Evolutionary conservation across 2,329 filamentous ascomycete species (phyloP).

Genomic region (Arthrobotrys conoides): DNA sequence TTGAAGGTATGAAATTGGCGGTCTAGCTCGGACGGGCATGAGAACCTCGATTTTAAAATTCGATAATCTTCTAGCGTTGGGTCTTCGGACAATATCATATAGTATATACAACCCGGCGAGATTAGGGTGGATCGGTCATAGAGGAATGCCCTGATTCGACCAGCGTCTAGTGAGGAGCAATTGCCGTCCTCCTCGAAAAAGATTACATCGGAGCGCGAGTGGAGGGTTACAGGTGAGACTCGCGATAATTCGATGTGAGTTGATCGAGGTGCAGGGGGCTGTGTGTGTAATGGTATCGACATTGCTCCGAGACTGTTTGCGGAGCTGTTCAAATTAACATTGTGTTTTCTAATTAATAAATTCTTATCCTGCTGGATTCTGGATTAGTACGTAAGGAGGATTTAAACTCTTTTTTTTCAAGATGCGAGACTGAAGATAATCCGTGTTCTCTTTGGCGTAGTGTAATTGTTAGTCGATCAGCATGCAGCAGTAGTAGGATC

Average conservation of each 20-base stretch:
- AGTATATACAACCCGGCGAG: background rate
- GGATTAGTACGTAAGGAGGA: too few relatives aligned
- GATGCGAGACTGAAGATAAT: too few relatives aligned
- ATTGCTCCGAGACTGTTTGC: too few relatives aligned
- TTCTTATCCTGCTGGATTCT: too few relatives aligned
- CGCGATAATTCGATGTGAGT: background rate
- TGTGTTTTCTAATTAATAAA: too few relatives aligned
- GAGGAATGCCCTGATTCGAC: background rate
- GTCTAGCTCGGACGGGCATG: slow-evolving; percentile 5
- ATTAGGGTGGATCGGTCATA: background rate
- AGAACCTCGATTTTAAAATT: background rate
- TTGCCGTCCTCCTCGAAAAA: background rate
- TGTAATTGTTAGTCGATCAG: too few relatives aligned
- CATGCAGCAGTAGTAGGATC: background rate
- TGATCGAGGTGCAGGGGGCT: background rate
- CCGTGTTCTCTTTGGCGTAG: too few relatives aligned
- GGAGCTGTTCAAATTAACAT: too few relatives aligned
- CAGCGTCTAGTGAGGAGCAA: background rate
- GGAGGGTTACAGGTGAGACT: background rate
- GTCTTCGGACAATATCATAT: background rate
- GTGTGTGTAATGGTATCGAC: background rate
- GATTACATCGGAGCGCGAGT: background rate
- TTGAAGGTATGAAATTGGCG: slow-evolving; percentile 1
- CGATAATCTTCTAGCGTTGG: slow-evolving; percentile 5
- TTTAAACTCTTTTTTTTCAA: too few relatives aligned